Evolutionary conservation across 2,329 filamentous ascomycete species (phyloP).

Genomic region (Penicillium paneum): DNA sequence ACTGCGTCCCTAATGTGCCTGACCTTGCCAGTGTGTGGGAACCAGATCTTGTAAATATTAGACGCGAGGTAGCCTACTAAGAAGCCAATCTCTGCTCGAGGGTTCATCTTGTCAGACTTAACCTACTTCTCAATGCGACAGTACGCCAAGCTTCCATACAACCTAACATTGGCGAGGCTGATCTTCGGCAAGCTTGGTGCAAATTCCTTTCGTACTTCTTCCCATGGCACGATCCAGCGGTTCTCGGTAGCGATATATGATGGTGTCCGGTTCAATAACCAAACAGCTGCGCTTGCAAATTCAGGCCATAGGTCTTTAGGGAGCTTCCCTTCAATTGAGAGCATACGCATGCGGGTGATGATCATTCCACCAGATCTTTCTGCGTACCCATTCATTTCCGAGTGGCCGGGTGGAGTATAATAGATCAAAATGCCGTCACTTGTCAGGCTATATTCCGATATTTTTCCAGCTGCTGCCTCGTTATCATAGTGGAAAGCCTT

Average conservation of each 20-base stretch:
- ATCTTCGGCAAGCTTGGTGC: background rate
- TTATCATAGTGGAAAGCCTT: slow-evolving; percentile 1
- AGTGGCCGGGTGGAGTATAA: background rate
- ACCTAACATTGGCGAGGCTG: slow-evolving; percentile 1
- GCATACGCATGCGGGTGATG: background rate
- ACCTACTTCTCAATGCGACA: no score
- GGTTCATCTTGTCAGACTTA: no score
- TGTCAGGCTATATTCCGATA: background rate
- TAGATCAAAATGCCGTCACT: background rate
- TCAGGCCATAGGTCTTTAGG: slow-evolving; percentile 2
- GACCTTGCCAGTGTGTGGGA: no score
- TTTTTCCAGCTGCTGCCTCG: background rate
- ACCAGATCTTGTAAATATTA: no score
- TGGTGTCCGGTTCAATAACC: slow-evolving; percentile 1
- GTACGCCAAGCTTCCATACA: background rate
- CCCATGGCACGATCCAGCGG: background rate
- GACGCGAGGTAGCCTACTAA: no score
- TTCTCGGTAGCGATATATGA: background rate
- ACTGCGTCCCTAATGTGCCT: no score
- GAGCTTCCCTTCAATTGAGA: background rate
- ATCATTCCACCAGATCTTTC: slow-evolving; percentile 3
- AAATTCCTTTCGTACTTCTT: background rate
- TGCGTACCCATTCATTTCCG: background rate
- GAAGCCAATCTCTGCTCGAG: no score
- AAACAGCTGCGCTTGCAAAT: background rate